Conservation (phyloP, 345 rosid genomes). For the Bruguiera sexangula region DNA sequence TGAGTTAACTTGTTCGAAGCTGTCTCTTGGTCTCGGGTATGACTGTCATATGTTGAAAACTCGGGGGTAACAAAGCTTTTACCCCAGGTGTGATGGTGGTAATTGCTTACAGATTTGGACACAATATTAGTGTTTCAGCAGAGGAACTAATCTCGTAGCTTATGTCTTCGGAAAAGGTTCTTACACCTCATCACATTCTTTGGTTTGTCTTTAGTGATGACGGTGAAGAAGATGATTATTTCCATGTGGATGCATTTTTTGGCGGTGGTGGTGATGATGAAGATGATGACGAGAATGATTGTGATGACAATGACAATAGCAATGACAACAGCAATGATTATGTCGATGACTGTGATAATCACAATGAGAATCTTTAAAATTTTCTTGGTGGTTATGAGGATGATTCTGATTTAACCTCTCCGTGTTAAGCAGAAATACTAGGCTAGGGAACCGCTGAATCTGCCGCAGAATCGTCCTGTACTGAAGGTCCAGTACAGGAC, state of each 20-base stretch:
- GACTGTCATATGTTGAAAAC: neutral
- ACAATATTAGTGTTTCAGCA: slow-evolving; percentile 14
- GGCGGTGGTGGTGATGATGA: slow-evolving; percentile 28
- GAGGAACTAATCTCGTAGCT: slow-evolving; percentile 44
- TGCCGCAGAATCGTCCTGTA: neutral
- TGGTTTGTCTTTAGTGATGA: slow-evolving; percentile 26
- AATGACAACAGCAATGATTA: neutral
- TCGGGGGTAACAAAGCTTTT: neutral
- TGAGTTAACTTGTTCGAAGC: neutral
- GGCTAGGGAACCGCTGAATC: slow-evolving; percentile 52
- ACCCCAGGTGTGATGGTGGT: neutral
- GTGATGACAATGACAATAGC: slow-evolving; percentile 7
- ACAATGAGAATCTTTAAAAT: neutral
- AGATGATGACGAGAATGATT: neutral
- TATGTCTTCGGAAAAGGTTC: slow-evolving; percentile 48
- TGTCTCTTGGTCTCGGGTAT: neutral
- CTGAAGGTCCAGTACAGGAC: slow-evolving; percentile 34
- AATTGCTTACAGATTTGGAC: neutral
- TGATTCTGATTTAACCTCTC: slow-evolving; percentile 41
- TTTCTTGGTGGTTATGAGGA: slow-evolving; percentile 16
- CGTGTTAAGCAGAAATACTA: slow-evolving; percentile 55
- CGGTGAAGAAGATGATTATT: slow-evolving; percentile 9
- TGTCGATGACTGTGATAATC: slow-evolving; percentile 12
- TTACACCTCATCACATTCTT: slow-evolving; percentile 20
- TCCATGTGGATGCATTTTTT: slow-evolving; percentile 19